Conservation (phyloP, 192 early-diverging fungal genomes). For the Umbelopsis ramanniana region DNA sequence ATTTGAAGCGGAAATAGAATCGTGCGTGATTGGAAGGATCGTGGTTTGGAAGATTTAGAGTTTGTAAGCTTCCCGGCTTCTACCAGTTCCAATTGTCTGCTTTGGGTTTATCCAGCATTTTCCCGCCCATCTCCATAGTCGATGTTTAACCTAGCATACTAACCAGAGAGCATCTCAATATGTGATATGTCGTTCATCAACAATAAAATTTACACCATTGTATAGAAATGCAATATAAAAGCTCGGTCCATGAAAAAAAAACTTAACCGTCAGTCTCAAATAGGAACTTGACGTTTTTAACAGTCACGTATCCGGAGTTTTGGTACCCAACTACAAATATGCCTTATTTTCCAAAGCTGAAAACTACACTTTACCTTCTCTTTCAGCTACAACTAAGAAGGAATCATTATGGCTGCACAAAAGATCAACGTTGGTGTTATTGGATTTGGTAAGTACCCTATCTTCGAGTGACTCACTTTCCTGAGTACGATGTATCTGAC, state of each 20-base stretch:
- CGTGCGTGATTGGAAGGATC: background rate
- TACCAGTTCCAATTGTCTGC: background rate
- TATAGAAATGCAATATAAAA: background rate
- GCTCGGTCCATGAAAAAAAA: background rate
- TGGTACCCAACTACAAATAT: background rate
- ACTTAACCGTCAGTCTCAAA: background rate
- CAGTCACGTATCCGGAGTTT: conserved; percentile 1
- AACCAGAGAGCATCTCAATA: background rate
- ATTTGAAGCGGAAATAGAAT: conserved; percentile 52
- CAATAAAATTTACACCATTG: background rate
- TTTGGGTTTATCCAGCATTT: background rate
- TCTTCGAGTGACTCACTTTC: conserved; percentile 8
- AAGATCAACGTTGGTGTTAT: conserved; percentile 69
- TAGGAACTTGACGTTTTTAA: background rate
- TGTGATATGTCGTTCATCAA: background rate
- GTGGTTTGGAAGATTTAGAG: too few relatives aligned
- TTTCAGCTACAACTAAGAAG: background rate
- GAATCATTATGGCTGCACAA: conserved; percentile 8
- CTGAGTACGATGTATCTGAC: background rate
- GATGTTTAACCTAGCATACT: background rate
- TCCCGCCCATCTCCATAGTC: background rate
- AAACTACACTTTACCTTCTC: background rate
- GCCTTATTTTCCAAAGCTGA: background rate
- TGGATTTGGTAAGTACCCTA: conserved; percentile 63
- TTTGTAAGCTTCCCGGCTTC: conserved; percentile 8